These are phyloP conservation scores for Aspergillus puulaauensis DNA, from an alignment of 2,329 filamentous ascomycete species.

Conservation along the genomic window DNA sequence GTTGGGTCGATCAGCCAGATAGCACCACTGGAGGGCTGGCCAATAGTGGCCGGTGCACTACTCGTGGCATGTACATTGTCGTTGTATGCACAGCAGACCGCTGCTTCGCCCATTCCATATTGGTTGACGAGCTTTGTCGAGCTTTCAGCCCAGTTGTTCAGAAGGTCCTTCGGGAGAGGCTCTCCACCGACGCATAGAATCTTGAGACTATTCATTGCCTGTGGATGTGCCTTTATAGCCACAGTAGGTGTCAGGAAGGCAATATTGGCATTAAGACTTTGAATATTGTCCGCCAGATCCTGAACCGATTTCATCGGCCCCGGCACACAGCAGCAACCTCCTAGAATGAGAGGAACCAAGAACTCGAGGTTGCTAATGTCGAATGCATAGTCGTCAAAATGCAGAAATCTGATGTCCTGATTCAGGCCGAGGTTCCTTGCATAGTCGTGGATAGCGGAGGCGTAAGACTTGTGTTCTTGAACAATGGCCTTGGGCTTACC, in stretches of 20 bases:
- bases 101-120: neutral
- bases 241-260: constrained; percentile 27
- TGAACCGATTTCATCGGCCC: neutral
- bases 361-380: constrained; percentile 4
- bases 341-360: neutral
- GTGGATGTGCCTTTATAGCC: constrained; percentile 21
- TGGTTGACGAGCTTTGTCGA: neutral
- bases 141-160: neutral
- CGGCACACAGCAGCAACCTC: neutral
- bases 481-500: neutral
- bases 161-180: constrained; percentile 20
- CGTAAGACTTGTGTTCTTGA: neutral
- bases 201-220: constrained; percentile 19
- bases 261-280: constrained; percentile 21
- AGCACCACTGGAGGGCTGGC: neutral
- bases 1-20: constrained; percentile 3
- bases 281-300: constrained; percentile 4
- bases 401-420: neutral
- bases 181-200: constrained; percentile 28
- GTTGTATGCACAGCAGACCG: neutral
- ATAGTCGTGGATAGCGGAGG: neutral
- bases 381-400: constrained; percentile 5
- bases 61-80: neutral
- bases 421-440: neutral
- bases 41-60: neutral